A percentile compares a stretch with the other conserved stretches of the same genome.
Evolutionary conservation across 768 basidiomycete genomes (phyloP).

Genomic region (Phallus indusiatus): DNA sequence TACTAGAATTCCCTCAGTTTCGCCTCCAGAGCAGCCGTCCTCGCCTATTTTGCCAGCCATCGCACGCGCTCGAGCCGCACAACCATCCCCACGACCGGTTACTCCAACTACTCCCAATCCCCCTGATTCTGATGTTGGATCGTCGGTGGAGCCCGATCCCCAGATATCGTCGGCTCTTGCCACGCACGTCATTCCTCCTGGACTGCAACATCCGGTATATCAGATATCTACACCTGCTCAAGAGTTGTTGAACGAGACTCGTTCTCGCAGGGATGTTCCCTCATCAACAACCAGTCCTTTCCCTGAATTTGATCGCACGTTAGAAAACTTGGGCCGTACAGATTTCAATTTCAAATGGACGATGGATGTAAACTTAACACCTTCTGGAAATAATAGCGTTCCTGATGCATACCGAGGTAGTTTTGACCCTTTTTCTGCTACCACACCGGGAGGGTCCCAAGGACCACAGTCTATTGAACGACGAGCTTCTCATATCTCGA

Average conservation of each 20-base stretch:
- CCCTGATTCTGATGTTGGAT: conserved; percentile 41
- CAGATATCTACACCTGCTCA: conserved; percentile 83
- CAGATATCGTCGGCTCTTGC: conserved; percentile 22
- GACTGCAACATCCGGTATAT: conserved; percentile 41
- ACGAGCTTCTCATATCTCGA: conserved; percentile 29
- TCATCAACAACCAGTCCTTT: conserved; percentile 49
- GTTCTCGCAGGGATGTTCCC: conserved; percentile 51
- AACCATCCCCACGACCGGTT: conserved; percentile 29
- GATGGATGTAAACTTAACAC: conserved; percentile 68
- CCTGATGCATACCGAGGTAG: conserved; percentile 1
- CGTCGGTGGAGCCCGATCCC: conserved; percentile 34
- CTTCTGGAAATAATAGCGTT: neutral
- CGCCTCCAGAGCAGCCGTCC: conserved; percentile 3
- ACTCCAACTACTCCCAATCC: conserved; percentile 40
- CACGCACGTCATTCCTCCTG: conserved; percentile 32
- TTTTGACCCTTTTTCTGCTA: conserved; percentile 4
- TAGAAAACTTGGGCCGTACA: conserved; percentile 58
- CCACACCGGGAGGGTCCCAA: neutral
- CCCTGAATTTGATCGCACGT: conserved; percentile 82
- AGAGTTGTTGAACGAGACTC: conserved; percentile 77
- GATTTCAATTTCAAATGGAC: conserved; percentile 72
- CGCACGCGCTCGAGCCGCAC: conserved; percentile 2
- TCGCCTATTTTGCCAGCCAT: conserved; percentile 4
- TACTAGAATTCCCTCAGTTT: conserved; percentile 30
- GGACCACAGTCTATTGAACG: neutral